Base-by-base conservation (phyloP, 2,329 filamentous ascomycete species). In the Stagonosporopsis tanaceti region DNA sequence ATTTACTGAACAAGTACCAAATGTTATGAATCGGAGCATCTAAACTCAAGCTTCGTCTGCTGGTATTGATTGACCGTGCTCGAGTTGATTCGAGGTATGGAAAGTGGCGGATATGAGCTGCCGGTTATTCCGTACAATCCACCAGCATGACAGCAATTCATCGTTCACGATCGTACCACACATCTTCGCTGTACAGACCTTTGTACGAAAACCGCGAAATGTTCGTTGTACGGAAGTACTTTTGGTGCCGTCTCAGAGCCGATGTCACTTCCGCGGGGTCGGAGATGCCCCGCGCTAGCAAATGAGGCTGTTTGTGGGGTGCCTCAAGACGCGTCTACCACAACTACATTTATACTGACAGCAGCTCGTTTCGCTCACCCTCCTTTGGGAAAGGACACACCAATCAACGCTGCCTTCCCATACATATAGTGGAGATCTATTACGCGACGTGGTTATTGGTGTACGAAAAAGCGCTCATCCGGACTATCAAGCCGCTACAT, bases 241-340 rank as follows among this genome's bases (percentile, higher is more conserved):
- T 57, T 25, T 57, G 44, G 25, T 2, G 37, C 54, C 54, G 48
- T 27, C 38, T 42, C 14, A 17, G 22, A 51, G 41, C 54, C 54
- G 47, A 57, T 47, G 24, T 39, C 15, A 32, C 4, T 48, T 34
- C 54, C 44, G 53, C 14, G 48, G 37, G 47, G 38, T 9, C 20
- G 17, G 52, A 25, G 32, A 22, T 53, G 42, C 64, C 66, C 63
- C 65, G 60, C 66, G 61, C 65, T 66, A 66, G 47, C 35, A 44
- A 20, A 50, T 53, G 51, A 59, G 46, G 55, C 40, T 53, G 42
- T 34, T n/a, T 68, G 63, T 67, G 65, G 64, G 65, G 58, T 54
- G 39, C 40, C 24, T 42, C 35, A 45, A 53, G 24, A 51, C 48
- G 38, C 44, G 39, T 32, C 34, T 30, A 25, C 20, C 22, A 45